Conservation (phyloP, 257 asterid species). For the Rehmannia glutinosa region DNA sequence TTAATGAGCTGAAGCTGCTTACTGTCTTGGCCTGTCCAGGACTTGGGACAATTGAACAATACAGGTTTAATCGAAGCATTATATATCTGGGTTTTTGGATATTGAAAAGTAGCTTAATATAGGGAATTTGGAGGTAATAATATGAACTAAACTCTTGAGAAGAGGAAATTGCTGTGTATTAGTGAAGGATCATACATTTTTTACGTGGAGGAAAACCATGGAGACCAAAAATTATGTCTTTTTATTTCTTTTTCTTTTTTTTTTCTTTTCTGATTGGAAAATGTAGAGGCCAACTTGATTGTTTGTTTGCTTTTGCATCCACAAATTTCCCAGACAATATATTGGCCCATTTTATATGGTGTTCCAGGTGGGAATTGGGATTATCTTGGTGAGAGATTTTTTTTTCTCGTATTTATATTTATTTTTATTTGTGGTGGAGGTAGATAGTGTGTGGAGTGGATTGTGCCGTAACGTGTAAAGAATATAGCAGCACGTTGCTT, state of each 20-base stretch:
- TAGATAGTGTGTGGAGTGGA: slow-evolving; percentile 25
- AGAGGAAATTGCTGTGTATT: background rate
- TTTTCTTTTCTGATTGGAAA: background rate
- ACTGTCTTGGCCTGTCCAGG: slow-evolving; percentile 21
- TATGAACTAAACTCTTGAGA: background rate
- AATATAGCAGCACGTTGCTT: slow-evolving; percentile 19
- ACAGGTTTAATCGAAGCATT: slow-evolving; percentile 47
- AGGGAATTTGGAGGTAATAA: slow-evolving; percentile 6
- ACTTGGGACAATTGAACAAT: slow-evolving; percentile 30
- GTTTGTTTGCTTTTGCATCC: too few relatives aligned
- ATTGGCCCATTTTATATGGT: slow-evolving; percentile 3
- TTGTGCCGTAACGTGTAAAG: slow-evolving; percentile 27
- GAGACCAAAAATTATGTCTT: too few relatives aligned
- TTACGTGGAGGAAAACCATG: slow-evolving; percentile 49
- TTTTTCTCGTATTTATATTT: background rate
- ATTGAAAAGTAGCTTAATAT: background rate
- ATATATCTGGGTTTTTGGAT: background rate
- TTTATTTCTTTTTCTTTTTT: background rate
- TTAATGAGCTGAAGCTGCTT: slow-evolving; percentile 23
- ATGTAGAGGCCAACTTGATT: background rate
- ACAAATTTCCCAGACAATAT: too few relatives aligned
- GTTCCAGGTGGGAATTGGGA: slow-evolving; percentile 22
- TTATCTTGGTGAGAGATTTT: slow-evolving; percentile 30
- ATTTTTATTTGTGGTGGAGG: slow-evolving; percentile 36
- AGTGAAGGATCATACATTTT: slow-evolving; percentile 20